Base-by-base conservation (phyloP, 495 filamentous ascomycete genomes). In the Bacidia rubella region DNA sequence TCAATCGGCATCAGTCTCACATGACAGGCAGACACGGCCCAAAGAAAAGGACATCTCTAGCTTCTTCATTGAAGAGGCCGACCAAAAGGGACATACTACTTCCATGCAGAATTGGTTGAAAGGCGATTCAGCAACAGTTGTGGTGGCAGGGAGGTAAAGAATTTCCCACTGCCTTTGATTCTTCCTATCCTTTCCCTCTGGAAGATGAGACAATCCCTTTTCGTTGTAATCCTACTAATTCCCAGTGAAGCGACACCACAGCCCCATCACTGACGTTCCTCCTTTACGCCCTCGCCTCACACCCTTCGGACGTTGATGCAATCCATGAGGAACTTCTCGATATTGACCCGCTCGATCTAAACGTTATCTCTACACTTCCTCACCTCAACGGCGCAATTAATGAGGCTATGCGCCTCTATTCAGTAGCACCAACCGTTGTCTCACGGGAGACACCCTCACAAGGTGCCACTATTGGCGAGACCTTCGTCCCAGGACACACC, bases 381-480 rank as follows among this genome's bases (percentile, higher is more conserved):
- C 66, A 72, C 50, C 55, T 80, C n/a, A 71, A 74, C 50, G 65
- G 66, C 26, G 65, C 74, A 23, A 77, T 79, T 57, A 68, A 72
- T 22, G 79, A 85, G 60, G 66, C 77, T 0, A 61, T 83, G 35
- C 66, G 79, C 0, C 59, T 82, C 11, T 69, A 80, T 54, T 68
- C 71, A 1, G 72, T 74, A 2, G 71, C 73, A 0, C 68, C 72
- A 0, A 65, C 65, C 17, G 75, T 62, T 2, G 63, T 71, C 12
- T 63, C 63, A 17, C 67, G 79, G 9, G 48, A 60, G 9, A 65
- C 69, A 0, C 67, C 69, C 0, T 41, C 51, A 1, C 57, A 57
- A n/a, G 62, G 61, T 19, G 52, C 51, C 1, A 57, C 7, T 11
- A 53, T 72, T 29, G 64, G 56, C 12, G 69, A 63, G 5, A 58